These are phyloP conservation scores for Thalassiosira oceanica DNA, from an alignment of 352 stramenopile genomes.

Conservation along the genomic window DNA sequence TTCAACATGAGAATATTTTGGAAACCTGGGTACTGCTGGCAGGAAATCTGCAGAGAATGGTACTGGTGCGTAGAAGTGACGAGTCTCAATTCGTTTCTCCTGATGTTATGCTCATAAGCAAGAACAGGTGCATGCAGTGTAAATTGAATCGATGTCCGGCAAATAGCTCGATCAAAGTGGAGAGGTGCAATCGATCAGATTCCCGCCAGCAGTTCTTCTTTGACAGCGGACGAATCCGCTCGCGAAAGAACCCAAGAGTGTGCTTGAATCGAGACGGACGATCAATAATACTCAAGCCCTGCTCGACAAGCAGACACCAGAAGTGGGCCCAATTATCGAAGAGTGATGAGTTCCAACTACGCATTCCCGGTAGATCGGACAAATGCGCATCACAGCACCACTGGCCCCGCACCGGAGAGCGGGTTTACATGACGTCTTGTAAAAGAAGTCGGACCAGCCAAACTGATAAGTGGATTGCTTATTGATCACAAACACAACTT, in stretches of 20 bases:
- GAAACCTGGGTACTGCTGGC: constrained; percentile 42
- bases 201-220: constrained; percentile 39
- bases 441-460: constrained; percentile 11
- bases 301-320: neutral
- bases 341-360: constrained; percentile 11
- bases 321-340: constrained; percentile 11
- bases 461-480: constrained; percentile 36
- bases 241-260: constrained; percentile 15
- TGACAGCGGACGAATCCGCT: constrained; percentile 28
- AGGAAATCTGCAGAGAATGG: constrained; percentile 32
- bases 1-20: constrained; percentile 42
- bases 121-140: constrained; percentile 12
- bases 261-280: constrained; percentile 31
- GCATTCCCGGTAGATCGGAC: constrained; percentile 8
- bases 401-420: constrained; percentile 47
- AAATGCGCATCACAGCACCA: constrained; percentile 53
- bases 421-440: constrained; percentile 44
- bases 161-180: constrained; percentile 19
- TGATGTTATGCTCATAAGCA: neutral
- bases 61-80: constrained; percentile 29
- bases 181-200: constrained; percentile 20
- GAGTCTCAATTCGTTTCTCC: neutral
- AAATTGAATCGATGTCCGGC: constrained; percentile 5
- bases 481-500: no score
- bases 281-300: constrained; percentile 23